Evolutionary conservation across 176 grass and related monocot species (phyloP).

Genomic region (Triticum aestivum): IWGSC_CS_RefSeq_v2.1 NC_057814.1:617004457-617004956

Average conservation of each 20-base stretch:
- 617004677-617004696: constrained; percentile 67
- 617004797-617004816: constrained; percentile 86
- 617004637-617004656: constrained; percentile 87
- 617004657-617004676: constrained; percentile 87
- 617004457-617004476: constrained; percentile 95
- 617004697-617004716: constrained; percentile 92
- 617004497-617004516: constrained; percentile 95
- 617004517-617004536: constrained; percentile 89
- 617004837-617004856: constrained; percentile 56
- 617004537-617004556: constrained; percentile 97
- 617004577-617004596: constrained; percentile 99
- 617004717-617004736: constrained; percentile 79
- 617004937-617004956: constrained; percentile 72
- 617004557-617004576: constrained; percentile 99
- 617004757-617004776: constrained; percentile 83
- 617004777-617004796: constrained; percentile 85
- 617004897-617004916: constrained; percentile 80
- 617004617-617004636: constrained; percentile 96
- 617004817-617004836: constrained; percentile 89
- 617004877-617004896: constrained; percentile 61
- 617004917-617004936: constrained; percentile 72
- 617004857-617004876: constrained; percentile 35
- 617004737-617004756: constrained; percentile 82
- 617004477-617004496: constrained; percentile 81
- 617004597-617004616: constrained; percentile 94